Percentiles rank a stretch among this genome's conserved stretches.
phyloP scores from a whole-genome alignment of 495 filamentous ascomycete species.

The Aspergillus mulundensis region DNA sequence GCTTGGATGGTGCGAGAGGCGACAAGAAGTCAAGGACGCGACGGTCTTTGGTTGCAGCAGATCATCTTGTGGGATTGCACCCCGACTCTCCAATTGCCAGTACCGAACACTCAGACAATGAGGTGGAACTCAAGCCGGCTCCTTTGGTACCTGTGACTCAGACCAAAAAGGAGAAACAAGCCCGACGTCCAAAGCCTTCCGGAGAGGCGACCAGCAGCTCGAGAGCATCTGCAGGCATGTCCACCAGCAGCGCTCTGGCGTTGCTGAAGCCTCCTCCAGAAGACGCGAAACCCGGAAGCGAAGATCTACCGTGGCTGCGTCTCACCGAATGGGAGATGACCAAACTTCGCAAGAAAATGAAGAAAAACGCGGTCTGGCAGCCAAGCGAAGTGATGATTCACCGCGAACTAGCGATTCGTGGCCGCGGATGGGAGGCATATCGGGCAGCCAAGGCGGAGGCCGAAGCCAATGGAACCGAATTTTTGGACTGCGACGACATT shows the following conservation, averaged over 20 bases:
- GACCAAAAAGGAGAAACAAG: slow-evolving; percentile 36
- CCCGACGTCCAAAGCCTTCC: slow-evolving; percentile 43
- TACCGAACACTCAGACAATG: slow-evolving; percentile 44
- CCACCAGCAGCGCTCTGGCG: slow-evolving; percentile 77
- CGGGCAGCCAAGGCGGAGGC: slow-evolving; percentile 63
- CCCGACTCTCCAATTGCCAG: slow-evolving; percentile 44
- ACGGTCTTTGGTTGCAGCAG: slow-evolving; percentile 33
- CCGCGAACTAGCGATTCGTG: slow-evolving; percentile 71
- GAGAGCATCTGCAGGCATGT: slow-evolving; percentile 57
- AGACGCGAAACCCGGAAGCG: slow-evolving; percentile 68
- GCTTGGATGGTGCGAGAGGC: slow-evolving; percentile 50
- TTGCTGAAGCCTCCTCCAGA: slow-evolving; percentile 72
- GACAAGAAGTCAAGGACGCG: slow-evolving; percentile 36
- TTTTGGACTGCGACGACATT: slow-evolving; percentile 54
- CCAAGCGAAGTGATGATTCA: slow-evolving; percentile 96
- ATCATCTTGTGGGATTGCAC: slow-evolving; percentile 34
- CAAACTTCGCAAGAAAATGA: slow-evolving; percentile 90
- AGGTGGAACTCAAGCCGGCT: slow-evolving; percentile 23
- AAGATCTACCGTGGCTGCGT: slow-evolving; percentile 82
- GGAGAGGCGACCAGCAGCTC: slow-evolving; percentile 43
- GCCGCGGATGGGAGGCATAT: slow-evolving; percentile 74
- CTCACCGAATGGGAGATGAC: slow-evolving; percentile 91
- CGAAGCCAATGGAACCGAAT: slow-evolving; percentile 61
- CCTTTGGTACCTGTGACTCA: slow-evolving; percentile 7
- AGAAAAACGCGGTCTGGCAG: slow-evolving; percentile 96